Evolutionary conservation across 176 grass and related monocot species (phyloP), one percentile per base, ranked within the genome.

Genomic region (Coix lacrymajobi): DNA sequence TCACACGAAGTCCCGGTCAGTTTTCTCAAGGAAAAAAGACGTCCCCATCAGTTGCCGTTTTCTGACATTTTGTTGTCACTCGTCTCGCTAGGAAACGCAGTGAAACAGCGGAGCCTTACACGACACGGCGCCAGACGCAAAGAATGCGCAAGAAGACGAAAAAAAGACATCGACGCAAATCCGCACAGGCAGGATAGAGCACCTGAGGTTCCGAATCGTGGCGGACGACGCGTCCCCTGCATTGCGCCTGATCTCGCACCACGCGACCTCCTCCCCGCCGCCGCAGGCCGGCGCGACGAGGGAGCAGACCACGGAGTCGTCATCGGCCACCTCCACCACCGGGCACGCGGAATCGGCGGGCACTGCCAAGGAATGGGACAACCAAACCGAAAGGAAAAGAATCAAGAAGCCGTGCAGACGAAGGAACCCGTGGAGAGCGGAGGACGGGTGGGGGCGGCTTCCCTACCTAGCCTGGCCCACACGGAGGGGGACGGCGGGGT

Each of bases 401-500:
- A 92, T 83, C 65, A 88, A 79, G 80, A 88, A 87, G 10, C 36
- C 70, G 69, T 72, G 75, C 52, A 19, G 45, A 22, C 1, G 51
- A 85, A 90, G 84, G 37, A 87, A 79, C 65, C 51, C 66, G 20
- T 39, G 7, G 4, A 17, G 46, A n/a, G 36, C 3, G 15, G 19
- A 17, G 13, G 29, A 24, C 28, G 52, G 45, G 11, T 64, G 68
- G 7, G 60, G 1, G n/a, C 30, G 34, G 11, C 69, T 77, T 87
- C 81, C 81, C 5, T 83, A 96, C 93, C 96, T 83, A 99, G 91
- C 79, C 80, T 99, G 22, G 91, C 93, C 93, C 96, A 94, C 31
- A 85, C 65, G 69, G 31, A 1, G 2, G 39, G 40, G 8, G 38
- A 10, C 2, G 34, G 16, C 8, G 41, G 15, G 38, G 79, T 14